Conservation (phyloP, 2,329 filamentous ascomycete species). For the Aureobasidium sp. region DNA sequence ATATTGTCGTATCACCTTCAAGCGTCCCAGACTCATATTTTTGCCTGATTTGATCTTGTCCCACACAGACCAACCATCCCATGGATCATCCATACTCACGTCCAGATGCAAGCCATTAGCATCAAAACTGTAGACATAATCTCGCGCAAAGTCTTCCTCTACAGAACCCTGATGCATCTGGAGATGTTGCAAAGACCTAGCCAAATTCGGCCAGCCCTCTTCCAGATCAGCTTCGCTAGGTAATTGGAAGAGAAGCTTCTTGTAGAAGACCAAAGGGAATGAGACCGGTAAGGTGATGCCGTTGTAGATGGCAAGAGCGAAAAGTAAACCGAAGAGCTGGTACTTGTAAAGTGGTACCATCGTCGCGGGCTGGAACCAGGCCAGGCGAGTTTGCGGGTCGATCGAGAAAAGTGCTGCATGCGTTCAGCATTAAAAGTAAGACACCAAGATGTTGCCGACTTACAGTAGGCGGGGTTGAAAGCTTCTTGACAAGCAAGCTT, state of each 20-base stretch:
- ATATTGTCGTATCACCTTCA: conserved; percentile 5
- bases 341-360: conserved; percentile 83
- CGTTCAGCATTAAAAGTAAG: conserved; percentile 5
- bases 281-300: conserved; percentile 85
- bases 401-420: conserved; percentile 62
- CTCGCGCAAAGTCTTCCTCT: conserved; percentile 73
- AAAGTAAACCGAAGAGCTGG: conserved; percentile 78
- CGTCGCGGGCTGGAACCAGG: conserved; percentile 81
- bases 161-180: conserved; percentile 73
- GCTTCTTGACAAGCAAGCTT: conserved; percentile 73
- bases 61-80: conserved; percentile 6
- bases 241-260: conserved; percentile 61
- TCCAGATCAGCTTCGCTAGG: conserved; percentile 66
- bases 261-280: conserved; percentile 79
- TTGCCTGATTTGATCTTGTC: conserved; percentile 7
- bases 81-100: conserved; percentile 43
- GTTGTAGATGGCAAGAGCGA: conserved; percentile 88
- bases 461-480: conserved; percentile 67
- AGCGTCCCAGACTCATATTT: not conserved
- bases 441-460: conserved; percentile 22
- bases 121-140: conserved; percentile 76
- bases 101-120: conserved; percentile 47
- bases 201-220: conserved; percentile 81
- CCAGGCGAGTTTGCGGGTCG: conserved; percentile 68
- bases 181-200: conserved; percentile 64